Base-by-base conservation (phyloP, 148 eudicot genomes). In the Vaccinium vitisidaea region DNA sequence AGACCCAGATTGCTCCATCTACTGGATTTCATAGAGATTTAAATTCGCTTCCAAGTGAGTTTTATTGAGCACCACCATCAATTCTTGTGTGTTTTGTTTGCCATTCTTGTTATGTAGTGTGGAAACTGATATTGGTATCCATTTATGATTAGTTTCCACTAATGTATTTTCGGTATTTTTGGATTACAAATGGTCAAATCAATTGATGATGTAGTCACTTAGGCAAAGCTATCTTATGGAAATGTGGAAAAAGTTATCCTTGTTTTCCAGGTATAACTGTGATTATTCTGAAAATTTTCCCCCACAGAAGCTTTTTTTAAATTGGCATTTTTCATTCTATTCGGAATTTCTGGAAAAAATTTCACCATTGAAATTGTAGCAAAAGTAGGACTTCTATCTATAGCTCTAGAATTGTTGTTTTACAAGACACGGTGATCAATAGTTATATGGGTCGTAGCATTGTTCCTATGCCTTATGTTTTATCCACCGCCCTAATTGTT, bases 11-110 rank as follows among this genome's bases (percentile, higher is more conserved):
- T 81, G 58, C 84, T 50, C 76, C 71, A n/a, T 70, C 86, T 10
- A 61, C n/a, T 7, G 88, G 83, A 25, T 89, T 89, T 88, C 92
- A 89, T 59, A 87, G 82, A 61, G 92, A 89, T 83, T 88, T 91
- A 54, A 86, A 85, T 59, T 87, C 81, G 71, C 85, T 91, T 27
- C 92, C 91, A 12, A 91, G 92, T 91, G 71, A 87, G 91, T 84
- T 14, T 83, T 75, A 50, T 84, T 80, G 15, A 27, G 65, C 46
- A 32, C 2, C 8, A 10, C 23, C 61, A 30, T 55, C 54, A 30
- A 9, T 84, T 49, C 49, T 11, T 16, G 55, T 25, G 7, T 43
- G 43, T 74, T 46, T 19, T 79, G 7, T 70, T 16, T 46, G 8
- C 27, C n/a, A 11, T 18, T 73, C 25, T 54, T 23, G 23, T 80